Percentiles rank a stretch among this genome's conserved stretches.
phyloP scores from a whole-genome alignment of 129 eudicot genomes.

The Lonicera japonica region DNA sequence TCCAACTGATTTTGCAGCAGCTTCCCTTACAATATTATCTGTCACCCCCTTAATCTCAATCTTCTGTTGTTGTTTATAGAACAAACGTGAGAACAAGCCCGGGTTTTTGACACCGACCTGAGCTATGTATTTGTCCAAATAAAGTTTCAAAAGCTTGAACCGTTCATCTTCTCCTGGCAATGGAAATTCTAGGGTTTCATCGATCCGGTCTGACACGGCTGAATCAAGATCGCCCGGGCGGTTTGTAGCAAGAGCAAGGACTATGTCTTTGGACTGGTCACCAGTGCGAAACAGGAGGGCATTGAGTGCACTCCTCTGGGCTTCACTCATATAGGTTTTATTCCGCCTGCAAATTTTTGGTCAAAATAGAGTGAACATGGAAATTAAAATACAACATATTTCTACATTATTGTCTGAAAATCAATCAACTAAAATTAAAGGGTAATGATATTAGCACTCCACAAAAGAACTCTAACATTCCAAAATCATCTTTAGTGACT shows the following conservation, averaged over 20 bases:
- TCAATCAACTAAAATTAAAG: no score
- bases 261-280: slow-evolving; percentile 96
- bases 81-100: slow-evolving; percentile 50
- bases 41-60: slow-evolving; percentile 73
- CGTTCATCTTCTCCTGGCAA: slow-evolving; percentile 95
- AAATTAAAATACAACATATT: no score
- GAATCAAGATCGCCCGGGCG: slow-evolving; percentile 98
- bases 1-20: slow-evolving; percentile 79
- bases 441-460: no score
- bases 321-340: slow-evolving; percentile 99
- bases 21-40: slow-evolving; percentile 71
- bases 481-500: no score
- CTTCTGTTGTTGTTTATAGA: slow-evolving; percentile 68
- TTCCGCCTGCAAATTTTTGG: slow-evolving; percentile 54
- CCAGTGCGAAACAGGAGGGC: slow-evolving; percentile 95
- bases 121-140: slow-evolving; percentile 84
- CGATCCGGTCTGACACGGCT: slow-evolving; percentile 94
- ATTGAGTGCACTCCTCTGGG: slow-evolving; percentile 96
- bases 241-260: slow-evolving; percentile 91
- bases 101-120: slow-evolving; percentile 75
- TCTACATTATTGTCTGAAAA: no score
- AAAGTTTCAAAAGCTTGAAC: slow-evolving; percentile 71
- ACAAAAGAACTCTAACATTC: no score
- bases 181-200: slow-evolving; percentile 93
- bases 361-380: background rate